Base-by-base conservation (phyloP, 2,329 filamentous ascomycete species). In the Pseudogymnoascus sp. region DNA sequence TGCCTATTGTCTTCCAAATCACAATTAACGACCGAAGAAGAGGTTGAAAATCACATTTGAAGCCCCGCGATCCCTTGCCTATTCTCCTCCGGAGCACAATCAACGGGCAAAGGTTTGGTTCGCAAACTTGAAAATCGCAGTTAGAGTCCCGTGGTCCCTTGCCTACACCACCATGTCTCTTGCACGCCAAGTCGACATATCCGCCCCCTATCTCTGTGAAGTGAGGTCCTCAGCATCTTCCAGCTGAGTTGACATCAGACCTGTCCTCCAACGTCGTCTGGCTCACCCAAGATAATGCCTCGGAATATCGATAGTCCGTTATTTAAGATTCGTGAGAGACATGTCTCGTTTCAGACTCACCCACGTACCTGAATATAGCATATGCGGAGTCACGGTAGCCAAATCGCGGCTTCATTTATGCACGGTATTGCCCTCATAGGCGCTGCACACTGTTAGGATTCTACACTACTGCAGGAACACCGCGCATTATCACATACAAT, bases 311-410 rank as follows among this genome's bases (percentile, higher is more conserved):
- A 45, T 25, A 45, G 18, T 25, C 40, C 40, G 40, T 12, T 6
- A 45, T 45, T 45, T 45, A 45, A 45, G 40, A 45, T 45, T 45
- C 18, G 18, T 21, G 18, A 45, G 40, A 45, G 40, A 45, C 40
- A 45, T 25, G n/a, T 45, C 35, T 45, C 9, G 40, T 25, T 45
- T 45, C 40, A 45, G 40, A 45, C 40, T 45, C 48, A 55, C 29
- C n/a, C 29, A 55, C 12, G 48, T 18, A 55, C 15, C 48, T 55
- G 48, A 55, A 55, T 55, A 55, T 55, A 55, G 45, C 27, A 55
- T 8, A 15, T 33, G n/a, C 29, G 7, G 42, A 29, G 25, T 48
- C 42, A 33, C n/a, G 48, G 27, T 55, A 13, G 29, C n/a, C 27
- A 55, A 55, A 15, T 33, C 18, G 27, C 5, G 9, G 9, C 27